These are phyloP conservation scores for Cercospora sesami DNA, from an alignment of 2,329 filamentous ascomycete species.

Conservation along the genomic window DNA sequence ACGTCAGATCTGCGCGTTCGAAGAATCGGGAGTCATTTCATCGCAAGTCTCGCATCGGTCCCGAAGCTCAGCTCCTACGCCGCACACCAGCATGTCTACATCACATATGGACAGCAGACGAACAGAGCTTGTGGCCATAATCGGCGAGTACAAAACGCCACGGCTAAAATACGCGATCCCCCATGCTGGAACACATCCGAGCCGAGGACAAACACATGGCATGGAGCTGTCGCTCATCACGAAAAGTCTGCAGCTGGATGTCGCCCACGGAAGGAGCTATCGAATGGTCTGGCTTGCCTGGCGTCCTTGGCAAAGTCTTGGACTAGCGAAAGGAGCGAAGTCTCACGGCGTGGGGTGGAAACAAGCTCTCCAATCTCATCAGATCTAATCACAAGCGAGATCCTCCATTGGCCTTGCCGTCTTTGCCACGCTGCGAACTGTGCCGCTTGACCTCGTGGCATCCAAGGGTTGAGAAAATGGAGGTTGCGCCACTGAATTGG, in stretches of 20 bases:
- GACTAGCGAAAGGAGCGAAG: not conserved
- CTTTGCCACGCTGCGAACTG: conserved; percentile 4
- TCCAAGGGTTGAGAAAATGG: not conserved
- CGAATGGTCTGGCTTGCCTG: conserved; percentile 7
- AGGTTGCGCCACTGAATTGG: conserved; percentile 6
- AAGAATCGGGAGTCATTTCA: not conserved
- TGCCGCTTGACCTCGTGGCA: conserved; percentile 2
- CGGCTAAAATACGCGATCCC: not conserved
- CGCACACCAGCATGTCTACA: not conserved
- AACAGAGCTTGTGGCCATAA: not conserved
- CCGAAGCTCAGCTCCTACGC: not conserved
- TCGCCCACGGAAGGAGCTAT: not conserved
- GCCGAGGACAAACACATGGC: not conserved
- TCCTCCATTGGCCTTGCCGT: conserved; percentile 6
- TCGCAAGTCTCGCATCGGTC: not conserved
- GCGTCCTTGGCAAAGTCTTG: conserved; percentile 7
- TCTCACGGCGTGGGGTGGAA: conserved; percentile 1
- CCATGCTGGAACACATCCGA: not conserved
- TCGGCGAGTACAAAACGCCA: not conserved
- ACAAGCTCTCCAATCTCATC: conserved; percentile 13
- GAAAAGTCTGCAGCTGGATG: not conserved
- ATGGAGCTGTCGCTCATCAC: not conserved
- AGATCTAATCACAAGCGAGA: conserved; percentile 15
- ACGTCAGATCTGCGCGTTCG: not conserved
- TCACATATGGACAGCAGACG: not conserved